These are phyloP conservation scores for Parmelia sp. DNA, from an alignment of 495 filamentous ascomycete species.

Conservation along the genomic window DNA sequence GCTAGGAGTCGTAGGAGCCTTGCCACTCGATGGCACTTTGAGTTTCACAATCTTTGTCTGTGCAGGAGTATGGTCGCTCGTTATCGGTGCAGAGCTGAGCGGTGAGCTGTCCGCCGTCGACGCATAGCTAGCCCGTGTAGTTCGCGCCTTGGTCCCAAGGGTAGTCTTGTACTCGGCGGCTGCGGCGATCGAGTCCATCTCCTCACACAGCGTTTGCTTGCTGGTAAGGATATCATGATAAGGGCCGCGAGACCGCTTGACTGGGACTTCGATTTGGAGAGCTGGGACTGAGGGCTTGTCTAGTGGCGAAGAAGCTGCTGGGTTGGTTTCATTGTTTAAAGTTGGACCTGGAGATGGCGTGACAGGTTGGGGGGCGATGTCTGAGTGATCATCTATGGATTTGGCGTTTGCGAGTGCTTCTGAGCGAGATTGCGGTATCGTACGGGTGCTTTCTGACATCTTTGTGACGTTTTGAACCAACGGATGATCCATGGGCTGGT, in stretches of 20 bases:
- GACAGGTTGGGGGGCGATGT: neutral
- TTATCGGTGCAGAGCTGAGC: neutral
- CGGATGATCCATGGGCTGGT: neutral
- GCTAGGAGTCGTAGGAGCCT: neutral
- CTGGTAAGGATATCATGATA: slow-evolving; percentile 2
- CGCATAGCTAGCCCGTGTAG: neutral
- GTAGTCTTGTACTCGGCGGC: neutral
- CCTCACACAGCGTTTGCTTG: neutral
- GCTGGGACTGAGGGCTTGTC: neutral
- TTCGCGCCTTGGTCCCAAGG: neutral
- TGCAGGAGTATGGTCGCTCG: neutral
- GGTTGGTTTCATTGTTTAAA: neutral
- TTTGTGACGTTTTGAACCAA: neutral
- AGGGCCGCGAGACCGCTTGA: neutral
- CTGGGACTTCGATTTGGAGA: neutral
- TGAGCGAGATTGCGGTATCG: neutral
- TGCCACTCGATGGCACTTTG: neutral
- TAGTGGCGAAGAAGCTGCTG: neutral
- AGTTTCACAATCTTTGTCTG: neutral
- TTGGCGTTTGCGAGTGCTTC: neutral
- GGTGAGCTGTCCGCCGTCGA: neutral
- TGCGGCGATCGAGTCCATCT: neutral
- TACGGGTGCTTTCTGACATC: neutral
- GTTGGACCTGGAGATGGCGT: neutral
- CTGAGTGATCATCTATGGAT: neutral